phyloP scores from a whole-genome alignment of 805 yeast genomes.

The Groenewaldozyma tartarivorans region DNA sequence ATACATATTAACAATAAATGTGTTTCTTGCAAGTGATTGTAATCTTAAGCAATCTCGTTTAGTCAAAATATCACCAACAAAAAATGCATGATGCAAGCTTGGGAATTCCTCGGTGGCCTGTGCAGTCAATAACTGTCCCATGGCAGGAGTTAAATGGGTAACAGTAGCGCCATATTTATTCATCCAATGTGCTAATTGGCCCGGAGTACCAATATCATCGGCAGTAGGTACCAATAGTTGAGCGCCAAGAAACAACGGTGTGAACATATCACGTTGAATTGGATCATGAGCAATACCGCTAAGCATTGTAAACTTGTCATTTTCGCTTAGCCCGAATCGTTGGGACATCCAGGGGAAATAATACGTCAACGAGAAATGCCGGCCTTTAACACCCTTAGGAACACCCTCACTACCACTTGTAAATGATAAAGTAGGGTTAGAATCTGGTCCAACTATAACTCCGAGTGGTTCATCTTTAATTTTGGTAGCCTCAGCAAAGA shows the following conservation, averaged over 20 bases:
- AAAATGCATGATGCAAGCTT: slow-evolving; percentile 86
- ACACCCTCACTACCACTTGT: slow-evolving; percentile 98
- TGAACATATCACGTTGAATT: slow-evolving; percentile 97
- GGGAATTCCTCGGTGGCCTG: slow-evolving; percentile 89
- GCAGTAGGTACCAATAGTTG: slow-evolving; percentile 86
- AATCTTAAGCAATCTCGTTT: slow-evolving; percentile 93
- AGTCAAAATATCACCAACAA: slow-evolving; percentile 95
- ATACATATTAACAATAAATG: slow-evolving; percentile 90
- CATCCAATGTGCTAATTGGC: slow-evolving; percentile 97
- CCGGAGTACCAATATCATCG: slow-evolving; percentile 98
- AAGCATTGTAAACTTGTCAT: slow-evolving; percentile 91
- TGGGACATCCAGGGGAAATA: slow-evolving; percentile 98
- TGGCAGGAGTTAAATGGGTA: slow-evolving; percentile 97
- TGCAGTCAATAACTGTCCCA: slow-evolving; percentile 96
- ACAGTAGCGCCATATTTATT: slow-evolving; percentile 81
- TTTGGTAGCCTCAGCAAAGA: slow-evolving; percentile 38
- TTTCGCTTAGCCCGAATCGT: slow-evolving; percentile 63
- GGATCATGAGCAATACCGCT: slow-evolving; percentile 99
- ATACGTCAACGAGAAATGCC: slow-evolving; percentile 94
- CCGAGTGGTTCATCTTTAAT: slow-evolving; percentile 60
- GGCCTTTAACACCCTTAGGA: slow-evolving; percentile 97
- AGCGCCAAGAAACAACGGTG: slow-evolving; percentile 95
- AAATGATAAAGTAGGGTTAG: slow-evolving; percentile 92
- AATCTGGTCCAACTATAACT: slow-evolving; percentile 92
- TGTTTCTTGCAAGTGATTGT: slow-evolving; percentile 86